Evolutionary conservation across 1,284 basidiomycete species (phyloP).

Genomic region (Tilletiaria anomala): DNA sequence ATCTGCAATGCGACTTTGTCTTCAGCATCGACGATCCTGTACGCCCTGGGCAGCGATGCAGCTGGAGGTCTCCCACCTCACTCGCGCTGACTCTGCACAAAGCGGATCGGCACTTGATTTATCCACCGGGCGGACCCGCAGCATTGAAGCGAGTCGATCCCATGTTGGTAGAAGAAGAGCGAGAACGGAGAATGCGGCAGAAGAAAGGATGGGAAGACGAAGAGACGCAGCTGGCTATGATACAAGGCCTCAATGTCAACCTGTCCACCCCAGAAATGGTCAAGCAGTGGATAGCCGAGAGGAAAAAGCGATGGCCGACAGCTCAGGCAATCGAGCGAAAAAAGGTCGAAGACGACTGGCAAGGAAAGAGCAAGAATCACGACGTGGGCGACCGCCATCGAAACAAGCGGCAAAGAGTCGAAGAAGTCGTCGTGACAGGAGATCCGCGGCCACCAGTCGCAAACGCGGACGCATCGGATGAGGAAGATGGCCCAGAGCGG

Average conservation of each 20-base stretch:
- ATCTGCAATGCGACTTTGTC: too few relatives aligned
- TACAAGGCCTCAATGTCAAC: constrained; percentile 33
- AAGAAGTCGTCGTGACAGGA: too few relatives aligned
- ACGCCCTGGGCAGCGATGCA: constrained; percentile 5
- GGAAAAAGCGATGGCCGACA: constrained; percentile 34
- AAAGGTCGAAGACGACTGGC: constrained; percentile 12
- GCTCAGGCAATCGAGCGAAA: constrained; percentile 22
- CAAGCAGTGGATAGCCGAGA: constrained; percentile 34
- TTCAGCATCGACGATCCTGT: neutral
- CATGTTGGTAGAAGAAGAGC: constrained; percentile 24
- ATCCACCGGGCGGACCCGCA: constrained; percentile 27
- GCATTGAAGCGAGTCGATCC: constrained; percentile 28
- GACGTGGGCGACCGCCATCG: too few relatives aligned
- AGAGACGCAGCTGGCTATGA: constrained; percentile 13
- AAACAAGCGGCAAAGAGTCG: too few relatives aligned
- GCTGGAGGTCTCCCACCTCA: constrained; percentile 10
- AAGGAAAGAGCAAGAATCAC: too few relatives aligned
- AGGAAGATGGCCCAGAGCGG: too few relatives aligned
- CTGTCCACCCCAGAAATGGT: constrained; percentile 33
- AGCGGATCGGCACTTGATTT: constrained; percentile 33
- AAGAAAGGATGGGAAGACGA: neutral
- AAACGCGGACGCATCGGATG: too few relatives aligned
- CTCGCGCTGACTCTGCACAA: constrained; percentile 27
- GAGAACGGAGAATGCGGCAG: constrained; percentile 11
- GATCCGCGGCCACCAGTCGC: too few relatives aligned